Percentiles rank a stretch among this genome's conserved stretches.
Evolutionary conservation across 306 rosid species (phyloP).

Genomic region (Cajanus cajan): DNA sequence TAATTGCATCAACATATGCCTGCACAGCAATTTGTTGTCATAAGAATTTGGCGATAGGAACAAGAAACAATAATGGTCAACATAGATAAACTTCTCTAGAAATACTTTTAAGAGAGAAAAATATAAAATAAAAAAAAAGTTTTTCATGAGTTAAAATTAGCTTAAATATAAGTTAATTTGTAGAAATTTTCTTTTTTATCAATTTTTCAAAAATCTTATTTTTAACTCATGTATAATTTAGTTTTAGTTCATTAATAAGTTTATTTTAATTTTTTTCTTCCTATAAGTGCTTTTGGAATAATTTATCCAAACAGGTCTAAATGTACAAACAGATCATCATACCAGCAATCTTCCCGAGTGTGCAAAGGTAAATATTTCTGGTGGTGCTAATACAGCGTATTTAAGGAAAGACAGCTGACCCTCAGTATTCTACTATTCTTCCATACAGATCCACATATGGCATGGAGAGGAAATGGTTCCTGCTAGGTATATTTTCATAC

Average conservation of each 20-base stretch:
- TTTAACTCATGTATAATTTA: too few species aligned
- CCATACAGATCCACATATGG: constrained; percentile 93
- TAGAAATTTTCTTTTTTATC: too few species aligned
- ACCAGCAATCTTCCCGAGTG: constrained; percentile 88
- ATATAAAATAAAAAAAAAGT: too few species aligned
- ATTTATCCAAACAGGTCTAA: too few species aligned
- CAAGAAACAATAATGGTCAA: constrained; percentile 18
- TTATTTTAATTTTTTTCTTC: too few species aligned
- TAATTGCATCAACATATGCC: constrained; percentile 71
- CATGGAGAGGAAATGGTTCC: constrained; percentile 97
- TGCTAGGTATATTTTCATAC: constrained; percentile 40
- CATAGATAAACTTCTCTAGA: too few species aligned
- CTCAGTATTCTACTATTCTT: constrained; percentile 91
- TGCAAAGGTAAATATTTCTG: constrained; percentile 79
- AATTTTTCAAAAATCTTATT: too few species aligned
- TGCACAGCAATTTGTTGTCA: constrained; percentile 33
- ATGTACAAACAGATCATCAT: constrained; percentile 33
- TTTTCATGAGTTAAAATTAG: too few species aligned
- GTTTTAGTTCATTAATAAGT: too few species aligned
- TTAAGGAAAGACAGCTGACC: constrained; percentile 94
- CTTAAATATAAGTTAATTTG: too few species aligned
- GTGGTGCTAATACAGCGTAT: constrained; percentile 78
- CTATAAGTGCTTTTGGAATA: too few species aligned
- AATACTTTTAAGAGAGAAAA: too few species aligned
- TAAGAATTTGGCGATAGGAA: constrained; percentile 17